These are phyloP conservation scores for Saturnispora zaruensis DNA, from an alignment of 805 yeast genomes.

Conservation along the genomic window DNA sequence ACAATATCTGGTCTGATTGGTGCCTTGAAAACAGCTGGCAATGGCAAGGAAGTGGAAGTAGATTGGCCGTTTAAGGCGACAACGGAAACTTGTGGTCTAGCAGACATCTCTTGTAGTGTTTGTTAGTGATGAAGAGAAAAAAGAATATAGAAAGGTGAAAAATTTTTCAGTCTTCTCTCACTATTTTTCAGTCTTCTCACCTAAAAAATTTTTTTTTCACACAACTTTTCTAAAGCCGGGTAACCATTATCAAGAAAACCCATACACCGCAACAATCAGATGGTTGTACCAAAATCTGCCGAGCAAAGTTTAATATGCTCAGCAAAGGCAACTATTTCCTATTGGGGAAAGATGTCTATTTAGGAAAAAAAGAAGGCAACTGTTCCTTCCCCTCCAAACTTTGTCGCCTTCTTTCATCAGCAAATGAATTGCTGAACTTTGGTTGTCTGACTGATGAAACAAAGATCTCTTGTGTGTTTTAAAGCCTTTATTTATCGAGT, in stretches of 20 bases:
- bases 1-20: conserved; percentile 99
- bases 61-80: conserved; percentile 77
- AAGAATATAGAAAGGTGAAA: conserved; percentile 2
- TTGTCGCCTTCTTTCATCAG: too few relatives aligned
- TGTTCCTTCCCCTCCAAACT: too few relatives aligned
- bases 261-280: background rate
- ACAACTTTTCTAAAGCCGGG: conserved; percentile 1
- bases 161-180: conserved; percentile 4
- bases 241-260: background rate
- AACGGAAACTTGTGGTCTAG: conserved; percentile 95
- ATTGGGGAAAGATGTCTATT: background rate
- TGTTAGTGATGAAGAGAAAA: conserved; percentile 6
- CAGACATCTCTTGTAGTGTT: conserved; percentile 26
- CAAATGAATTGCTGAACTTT: too few relatives aligned
- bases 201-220: background rate
- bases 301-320: background rate
- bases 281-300: too few relatives aligned
- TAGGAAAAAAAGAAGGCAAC: background rate
- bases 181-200: too few relatives aligned
- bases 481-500: background rate
- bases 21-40: conserved; percentile 98
- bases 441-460: too few relatives aligned
- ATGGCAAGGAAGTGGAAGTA: conserved; percentile 74
- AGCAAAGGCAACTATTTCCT: background rate
- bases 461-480: too few relatives aligned